These are phyloP conservation scores for Aureoboletus auriporus DNA, from an alignment of 768 basidiomycete genomes.

Conservation along the genomic window DNA sequence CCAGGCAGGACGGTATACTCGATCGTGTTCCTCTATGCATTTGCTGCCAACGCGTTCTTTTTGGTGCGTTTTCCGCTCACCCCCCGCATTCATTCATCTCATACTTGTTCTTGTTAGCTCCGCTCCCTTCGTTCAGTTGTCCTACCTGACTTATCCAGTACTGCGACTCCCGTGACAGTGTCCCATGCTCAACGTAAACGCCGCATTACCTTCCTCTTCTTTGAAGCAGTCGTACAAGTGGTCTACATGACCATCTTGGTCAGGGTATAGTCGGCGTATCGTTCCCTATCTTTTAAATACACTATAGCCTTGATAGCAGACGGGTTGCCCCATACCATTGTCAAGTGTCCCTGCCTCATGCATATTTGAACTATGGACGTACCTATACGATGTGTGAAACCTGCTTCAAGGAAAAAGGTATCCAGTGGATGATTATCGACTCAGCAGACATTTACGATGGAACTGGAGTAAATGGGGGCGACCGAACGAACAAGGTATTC, in stretches of 20 bases:
- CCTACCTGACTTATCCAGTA: constrained; percentile 68
- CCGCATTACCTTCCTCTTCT: constrained; percentile 84
- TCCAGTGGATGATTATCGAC: no score
- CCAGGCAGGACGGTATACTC: constrained; percentile 61
- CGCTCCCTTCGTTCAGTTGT: constrained; percentile 91
- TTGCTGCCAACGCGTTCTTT: constrained; percentile 91
- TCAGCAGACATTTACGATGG: neutral
- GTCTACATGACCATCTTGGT: constrained; percentile 85
- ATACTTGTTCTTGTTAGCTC: constrained; percentile 53
- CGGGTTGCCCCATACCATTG: no score
- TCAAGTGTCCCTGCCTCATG: no score
- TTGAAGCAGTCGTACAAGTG: constrained; percentile 78
- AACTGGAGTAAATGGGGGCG: constrained; percentile 4
- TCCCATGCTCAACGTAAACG: constrained; percentile 78
- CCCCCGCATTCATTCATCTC: neutral
- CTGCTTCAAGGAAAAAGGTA: no score
- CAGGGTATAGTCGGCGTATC: constrained; percentile 38
- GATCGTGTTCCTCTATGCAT: constrained; percentile 77
- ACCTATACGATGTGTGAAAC: no score
- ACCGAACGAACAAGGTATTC: constrained; percentile 7
- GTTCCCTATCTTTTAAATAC: constrained; percentile 1
- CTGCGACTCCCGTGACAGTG: constrained; percentile 48
- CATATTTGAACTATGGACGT: no score
- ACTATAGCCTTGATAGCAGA: neutral
- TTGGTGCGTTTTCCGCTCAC: constrained; percentile 51